Evolutionary conservation across 2,329 filamentous ascomycete genomes (phyloP).

Genomic region (Fusarium ambrosium): DNA sequence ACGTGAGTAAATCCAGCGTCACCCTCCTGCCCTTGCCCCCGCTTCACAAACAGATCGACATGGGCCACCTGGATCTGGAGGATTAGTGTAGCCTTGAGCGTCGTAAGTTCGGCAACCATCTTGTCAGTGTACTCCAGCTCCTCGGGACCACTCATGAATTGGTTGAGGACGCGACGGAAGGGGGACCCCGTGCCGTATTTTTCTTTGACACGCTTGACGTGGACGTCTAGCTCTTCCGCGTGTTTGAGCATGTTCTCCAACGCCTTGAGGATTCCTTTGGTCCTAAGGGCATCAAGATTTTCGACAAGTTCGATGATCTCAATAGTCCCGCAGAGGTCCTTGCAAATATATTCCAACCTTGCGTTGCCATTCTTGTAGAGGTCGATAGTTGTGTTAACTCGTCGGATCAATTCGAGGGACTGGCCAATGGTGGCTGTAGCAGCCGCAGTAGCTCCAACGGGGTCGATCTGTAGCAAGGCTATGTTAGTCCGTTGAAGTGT

Average conservation of each 20-base stretch:
- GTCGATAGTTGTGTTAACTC: slow-evolving; percentile 3
- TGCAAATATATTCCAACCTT: neutral
- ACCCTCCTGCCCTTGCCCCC: neutral
- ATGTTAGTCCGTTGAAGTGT: neutral
- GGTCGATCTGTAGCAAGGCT: neutral
- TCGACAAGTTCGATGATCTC: slow-evolving; percentile 13
- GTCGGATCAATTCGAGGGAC: slow-evolving; percentile 3
- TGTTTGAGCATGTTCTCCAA: slow-evolving; percentile 2
- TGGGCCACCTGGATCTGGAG: slow-evolving; percentile 13
- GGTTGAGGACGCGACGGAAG: too few relatives aligned
- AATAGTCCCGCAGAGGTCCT: neutral
- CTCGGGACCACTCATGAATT: too few relatives aligned
- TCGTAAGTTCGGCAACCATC: slow-evolving; percentile 1
- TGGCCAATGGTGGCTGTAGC: slow-evolving; percentile 7
- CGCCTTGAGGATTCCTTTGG: neutral
- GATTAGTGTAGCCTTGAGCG: slow-evolving; percentile 1
- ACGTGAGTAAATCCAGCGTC: neutral
- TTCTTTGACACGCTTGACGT: neutral
- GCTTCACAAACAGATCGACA: neutral
- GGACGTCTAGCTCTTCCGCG: neutral
- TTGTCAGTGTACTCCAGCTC: neutral
- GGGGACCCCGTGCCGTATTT: neutral
- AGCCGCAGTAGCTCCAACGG: neutral
- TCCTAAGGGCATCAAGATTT: neutral
- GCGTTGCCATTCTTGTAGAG: slow-evolving; percentile 1